Conservation (phyloP, 495 filamentous ascomycete species). For the Penicillium herquei region DNA sequence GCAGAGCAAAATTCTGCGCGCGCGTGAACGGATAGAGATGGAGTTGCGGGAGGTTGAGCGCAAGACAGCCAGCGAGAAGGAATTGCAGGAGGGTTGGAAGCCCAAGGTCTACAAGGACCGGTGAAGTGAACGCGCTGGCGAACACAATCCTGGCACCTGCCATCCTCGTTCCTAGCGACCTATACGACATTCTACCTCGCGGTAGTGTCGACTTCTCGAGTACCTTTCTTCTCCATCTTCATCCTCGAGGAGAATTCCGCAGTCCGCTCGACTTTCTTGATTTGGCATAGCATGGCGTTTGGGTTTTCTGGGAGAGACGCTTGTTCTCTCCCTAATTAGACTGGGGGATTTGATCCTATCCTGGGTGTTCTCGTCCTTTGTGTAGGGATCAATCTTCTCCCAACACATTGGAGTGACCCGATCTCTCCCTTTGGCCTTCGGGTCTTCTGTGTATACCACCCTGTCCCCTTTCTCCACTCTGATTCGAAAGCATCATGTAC, state of each 20-base stretch:
- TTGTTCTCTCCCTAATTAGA: slow-evolving; percentile 14
- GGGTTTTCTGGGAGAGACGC: slow-evolving; percentile 31
- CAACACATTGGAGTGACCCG: slow-evolving; percentile 1
- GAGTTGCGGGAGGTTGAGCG: slow-evolving; percentile 58
- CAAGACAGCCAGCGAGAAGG: slow-evolving; percentile 55
- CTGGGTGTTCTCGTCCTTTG: slow-evolving; percentile 21
- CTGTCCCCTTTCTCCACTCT: slow-evolving; percentile 30
- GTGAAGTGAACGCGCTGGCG: slow-evolving; percentile 34
- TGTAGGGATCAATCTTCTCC: neutral
- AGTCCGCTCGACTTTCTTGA: slow-evolving; percentile 25
- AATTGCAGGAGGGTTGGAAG: slow-evolving; percentile 81
- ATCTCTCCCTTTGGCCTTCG: slow-evolving; percentile 13
- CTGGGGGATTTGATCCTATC: slow-evolving; percentile 14
- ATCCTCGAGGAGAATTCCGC: slow-evolving; percentile 1
- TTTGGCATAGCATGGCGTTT: slow-evolving; percentile 54
- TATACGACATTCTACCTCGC: neutral
- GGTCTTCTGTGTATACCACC: slow-evolving; percentile 27
- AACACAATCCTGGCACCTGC: neutral
- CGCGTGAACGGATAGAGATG: slow-evolving; percentile 86
- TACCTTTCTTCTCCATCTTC: slow-evolving; percentile 5
- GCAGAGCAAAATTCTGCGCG: slow-evolving; percentile 92
- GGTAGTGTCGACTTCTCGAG: slow-evolving; percentile 6
- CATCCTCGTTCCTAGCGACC: neutral
- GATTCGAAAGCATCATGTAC: slow-evolving; percentile 25
- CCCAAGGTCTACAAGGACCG: slow-evolving; percentile 92